Evolutionary conservation across 345 rosid genomes (phyloP).

Genomic region (Raphanus sativus): DNA sequence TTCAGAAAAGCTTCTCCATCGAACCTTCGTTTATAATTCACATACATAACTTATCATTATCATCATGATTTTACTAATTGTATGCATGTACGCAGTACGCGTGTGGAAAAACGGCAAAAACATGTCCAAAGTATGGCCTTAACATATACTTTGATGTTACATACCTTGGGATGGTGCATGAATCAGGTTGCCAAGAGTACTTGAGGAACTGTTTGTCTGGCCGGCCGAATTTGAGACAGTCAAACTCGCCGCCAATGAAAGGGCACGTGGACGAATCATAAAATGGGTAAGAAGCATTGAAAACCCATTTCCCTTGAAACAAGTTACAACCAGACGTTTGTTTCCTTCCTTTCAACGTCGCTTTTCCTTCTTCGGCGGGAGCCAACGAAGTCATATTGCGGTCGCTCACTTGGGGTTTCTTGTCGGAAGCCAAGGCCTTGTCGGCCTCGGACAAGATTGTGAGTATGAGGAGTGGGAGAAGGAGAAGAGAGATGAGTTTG

Average conservation of each 20-base stretch:
- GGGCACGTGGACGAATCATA: conserved; percentile 66
- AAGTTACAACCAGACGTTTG: conserved; percentile 64
- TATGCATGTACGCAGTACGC: conserved; percentile 3
- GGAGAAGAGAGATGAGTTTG: conserved; percentile 22
- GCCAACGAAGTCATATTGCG: not conserved
- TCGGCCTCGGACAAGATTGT: conserved; percentile 13
- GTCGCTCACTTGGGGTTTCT: conserved; percentile 8
- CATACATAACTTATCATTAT: not conserved
- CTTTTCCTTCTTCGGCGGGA: conserved; percentile 38
- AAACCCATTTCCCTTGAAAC: conserved; percentile 73
- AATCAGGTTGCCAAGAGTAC: conserved; percentile 78
- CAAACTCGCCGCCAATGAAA: conserved; percentile 69
- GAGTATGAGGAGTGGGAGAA: conserved; percentile 26
- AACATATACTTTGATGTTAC: conserved; percentile 2
- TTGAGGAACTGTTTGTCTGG: conserved; percentile 77
- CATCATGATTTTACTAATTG: not conserved
- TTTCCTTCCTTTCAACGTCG: conserved; percentile 44
- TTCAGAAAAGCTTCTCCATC: conserved; percentile 63
- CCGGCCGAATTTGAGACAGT: conserved; percentile 71
- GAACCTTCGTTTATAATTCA: conserved; percentile 49
- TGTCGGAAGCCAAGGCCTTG: conserved; percentile 13
- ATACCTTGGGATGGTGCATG: conserved; percentile 73
- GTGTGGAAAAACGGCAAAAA: not conserved
- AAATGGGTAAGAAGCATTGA: conserved; percentile 62
- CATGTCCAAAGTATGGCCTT: not conserved